Evolutionary conservation across 1,139 yeast species (phyloP).

Genomic region (Suhomyces bolitotheri): DNA sequence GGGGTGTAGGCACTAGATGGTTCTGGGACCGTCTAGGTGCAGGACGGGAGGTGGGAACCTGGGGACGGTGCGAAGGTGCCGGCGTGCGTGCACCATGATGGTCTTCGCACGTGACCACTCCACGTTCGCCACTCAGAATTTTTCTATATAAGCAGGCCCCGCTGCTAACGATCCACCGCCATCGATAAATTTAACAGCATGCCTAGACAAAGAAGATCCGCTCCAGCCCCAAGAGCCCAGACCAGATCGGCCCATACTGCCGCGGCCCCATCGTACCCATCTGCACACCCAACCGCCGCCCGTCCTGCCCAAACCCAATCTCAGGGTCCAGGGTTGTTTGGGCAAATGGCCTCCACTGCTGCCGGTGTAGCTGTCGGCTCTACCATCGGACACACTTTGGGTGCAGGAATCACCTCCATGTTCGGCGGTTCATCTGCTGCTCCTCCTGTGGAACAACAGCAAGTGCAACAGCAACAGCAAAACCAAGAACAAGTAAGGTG

Average conservation of each 20-base stretch:
- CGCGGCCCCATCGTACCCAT: slow-evolving; percentile 51
- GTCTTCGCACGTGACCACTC: background rate
- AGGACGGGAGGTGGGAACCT: no score
- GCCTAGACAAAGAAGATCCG: slow-evolving; percentile 68
- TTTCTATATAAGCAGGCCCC: slow-evolving; percentile 9
- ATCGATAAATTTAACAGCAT: slow-evolving; percentile 24
- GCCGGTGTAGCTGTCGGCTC: slow-evolving; percentile 99
- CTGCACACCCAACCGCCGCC: slow-evolving; percentile 20
- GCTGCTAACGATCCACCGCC: no score
- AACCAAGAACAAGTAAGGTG: slow-evolving; percentile 62
- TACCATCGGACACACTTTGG: slow-evolving; percentile 92
- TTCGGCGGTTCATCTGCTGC: slow-evolving; percentile 79
- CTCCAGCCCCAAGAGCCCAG: slow-evolving; percentile 63
- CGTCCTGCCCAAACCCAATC: slow-evolving; percentile 46
- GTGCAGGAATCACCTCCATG: slow-evolving; percentile 88
- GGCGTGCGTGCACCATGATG: no score
- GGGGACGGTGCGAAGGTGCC: no score
- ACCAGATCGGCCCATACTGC: slow-evolving; percentile 76
- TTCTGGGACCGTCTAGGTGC: no score
- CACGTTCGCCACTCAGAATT: slow-evolving; percentile 11
- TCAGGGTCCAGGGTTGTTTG: slow-evolving; percentile 78
- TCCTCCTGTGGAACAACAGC: slow-evolving; percentile 44
- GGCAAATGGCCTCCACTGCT: slow-evolving; percentile 98
- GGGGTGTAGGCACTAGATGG: no score
- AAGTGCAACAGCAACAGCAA: slow-evolving; percentile 37